Evolutionary conservation across 108 stramenopile species (phyloP).

Genomic region (Skeletonema marinoi): DNA sequence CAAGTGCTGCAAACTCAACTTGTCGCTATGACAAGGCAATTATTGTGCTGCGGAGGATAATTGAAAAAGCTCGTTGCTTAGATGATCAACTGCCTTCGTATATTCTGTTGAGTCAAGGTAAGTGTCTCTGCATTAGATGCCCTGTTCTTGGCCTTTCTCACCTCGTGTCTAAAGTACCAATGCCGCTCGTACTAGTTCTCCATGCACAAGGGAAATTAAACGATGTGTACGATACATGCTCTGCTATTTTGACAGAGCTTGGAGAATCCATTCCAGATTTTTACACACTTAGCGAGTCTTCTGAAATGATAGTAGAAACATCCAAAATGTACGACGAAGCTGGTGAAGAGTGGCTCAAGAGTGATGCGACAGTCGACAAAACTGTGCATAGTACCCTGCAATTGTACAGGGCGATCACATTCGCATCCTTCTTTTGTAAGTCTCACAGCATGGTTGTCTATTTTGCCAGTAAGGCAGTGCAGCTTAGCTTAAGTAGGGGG

Average conservation of each 20-base stretch:
- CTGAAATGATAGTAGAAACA: not conserved
- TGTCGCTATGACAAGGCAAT: too few relatives aligned
- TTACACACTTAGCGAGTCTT: too few relatives aligned
- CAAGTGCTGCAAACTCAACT: too few relatives aligned
- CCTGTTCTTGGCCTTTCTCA: too few relatives aligned
- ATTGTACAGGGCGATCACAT: not conserved
- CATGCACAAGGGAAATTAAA: not conserved
- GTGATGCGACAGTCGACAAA: not conserved
- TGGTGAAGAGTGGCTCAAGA: not conserved
- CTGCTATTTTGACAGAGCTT: too few relatives aligned
- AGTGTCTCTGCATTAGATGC: slow-evolving; percentile 9
- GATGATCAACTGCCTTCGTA: not conserved
- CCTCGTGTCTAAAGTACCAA: too few relatives aligned
- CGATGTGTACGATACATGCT: not conserved
- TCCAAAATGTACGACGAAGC: not conserved
- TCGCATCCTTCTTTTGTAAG: not conserved
- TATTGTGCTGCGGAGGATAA: too few relatives aligned
- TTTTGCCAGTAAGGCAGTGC: not conserved
- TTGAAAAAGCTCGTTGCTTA: too few relatives aligned
- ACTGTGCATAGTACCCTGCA: not conserved
- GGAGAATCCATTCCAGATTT: not conserved
- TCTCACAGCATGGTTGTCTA: not conserved
- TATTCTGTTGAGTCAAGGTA: not conserved
- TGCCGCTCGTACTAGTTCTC: too few relatives aligned
- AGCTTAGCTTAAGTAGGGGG: not conserved